Evolutionary conservation across 805 yeast genomes (phyloP).

Genomic region (Pichia thaimueangensis): DNA sequence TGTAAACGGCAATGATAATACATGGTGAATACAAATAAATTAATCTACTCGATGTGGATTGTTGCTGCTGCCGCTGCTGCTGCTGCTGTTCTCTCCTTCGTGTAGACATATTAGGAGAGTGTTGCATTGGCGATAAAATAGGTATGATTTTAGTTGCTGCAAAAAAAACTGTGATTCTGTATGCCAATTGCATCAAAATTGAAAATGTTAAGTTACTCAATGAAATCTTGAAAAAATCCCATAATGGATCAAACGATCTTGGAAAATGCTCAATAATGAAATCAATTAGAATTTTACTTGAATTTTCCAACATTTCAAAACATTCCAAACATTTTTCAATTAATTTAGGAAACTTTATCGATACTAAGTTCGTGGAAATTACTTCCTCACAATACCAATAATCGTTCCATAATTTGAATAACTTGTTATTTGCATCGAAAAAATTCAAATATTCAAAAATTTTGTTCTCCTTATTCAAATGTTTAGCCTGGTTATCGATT

Average conservation of each 20-base stretch:
- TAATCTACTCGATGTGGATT: slow-evolving; percentile 39
- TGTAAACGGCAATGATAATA: slow-evolving; percentile 88
- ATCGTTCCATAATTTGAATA: neutral
- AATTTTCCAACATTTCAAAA: slow-evolving; percentile 19
- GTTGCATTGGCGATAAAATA: slow-evolving; percentile 27
- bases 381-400: slow-evolving; percentile 3
- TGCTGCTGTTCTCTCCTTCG: too few species aligned
- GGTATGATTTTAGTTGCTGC: slow-evolving; percentile 96
- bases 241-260: slow-evolving; percentile 45
- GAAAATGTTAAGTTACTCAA: slow-evolving; percentile 69
- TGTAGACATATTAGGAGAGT: slow-evolving; percentile 1
- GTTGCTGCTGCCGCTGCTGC: slow-evolving; percentile 6
- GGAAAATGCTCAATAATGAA: slow-evolving; percentile 48
- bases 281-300: slow-evolving; percentile 25
- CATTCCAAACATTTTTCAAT: slow-evolving; percentile 9
- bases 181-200: slow-evolving; percentile 72
- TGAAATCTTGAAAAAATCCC: slow-evolving; percentile 48
- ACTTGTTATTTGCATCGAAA: neutral
- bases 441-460: neutral
- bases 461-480: slow-evolving; percentile 17
- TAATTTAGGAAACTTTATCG: slow-evolving; percentile 2
- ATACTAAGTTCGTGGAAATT: neutral
- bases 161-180: slow-evolving; percentile 74
- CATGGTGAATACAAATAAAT: slow-evolving; percentile 90
- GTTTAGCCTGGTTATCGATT: slow-evolving; percentile 29